Evolutionary conservation across 441 rosid species (phyloP).

Genomic region (Croton laevigatus): DNA sequence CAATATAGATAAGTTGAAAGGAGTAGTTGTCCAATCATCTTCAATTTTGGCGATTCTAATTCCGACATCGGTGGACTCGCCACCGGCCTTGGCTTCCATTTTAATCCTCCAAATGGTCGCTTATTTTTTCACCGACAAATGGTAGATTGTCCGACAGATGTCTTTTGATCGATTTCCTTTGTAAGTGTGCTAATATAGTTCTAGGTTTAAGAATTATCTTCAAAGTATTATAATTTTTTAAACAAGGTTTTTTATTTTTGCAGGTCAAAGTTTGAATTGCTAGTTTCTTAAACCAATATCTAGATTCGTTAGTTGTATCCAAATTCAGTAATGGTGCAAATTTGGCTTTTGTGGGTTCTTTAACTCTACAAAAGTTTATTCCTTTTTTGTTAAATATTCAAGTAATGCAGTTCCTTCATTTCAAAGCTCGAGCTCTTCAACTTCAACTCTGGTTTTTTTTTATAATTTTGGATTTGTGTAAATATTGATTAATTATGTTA

Average conservation of each 20-base stretch:
- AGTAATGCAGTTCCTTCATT: slow-evolving; percentile 77
- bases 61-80: slow-evolving; percentile 83
- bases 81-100: slow-evolving; percentile 70
- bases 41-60: slow-evolving; percentile 87
- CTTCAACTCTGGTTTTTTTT: slow-evolving; percentile 23
- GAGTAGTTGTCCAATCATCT: slow-evolving; percentile 73
- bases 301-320: slow-evolving; percentile 61
- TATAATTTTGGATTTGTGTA: too few species aligned
- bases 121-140: slow-evolving; percentile 59
- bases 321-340: slow-evolving; percentile 65
- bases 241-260: slow-evolving; percentile 13
- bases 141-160: slow-evolving; percentile 87
- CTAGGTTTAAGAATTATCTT: too few species aligned
- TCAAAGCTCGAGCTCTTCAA: slow-evolving; percentile 62
- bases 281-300: slow-evolving; percentile 56
- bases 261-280: slow-evolving; percentile 81
- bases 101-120: slow-evolving; percentile 64
- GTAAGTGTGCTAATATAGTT: slow-evolving; percentile 36
- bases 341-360: slow-evolving; percentile 72
- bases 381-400: slow-evolving; percentile 76
- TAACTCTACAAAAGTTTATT: slow-evolving; percentile 67
- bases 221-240: neutral
- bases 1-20: too few species aligned
- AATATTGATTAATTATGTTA: neutral
- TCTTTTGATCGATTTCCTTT: slow-evolving; percentile 70